phyloP scores from a whole-genome alignment of 2,329 filamentous ascomycete species.

The Sphaerulina populicola region DNA sequence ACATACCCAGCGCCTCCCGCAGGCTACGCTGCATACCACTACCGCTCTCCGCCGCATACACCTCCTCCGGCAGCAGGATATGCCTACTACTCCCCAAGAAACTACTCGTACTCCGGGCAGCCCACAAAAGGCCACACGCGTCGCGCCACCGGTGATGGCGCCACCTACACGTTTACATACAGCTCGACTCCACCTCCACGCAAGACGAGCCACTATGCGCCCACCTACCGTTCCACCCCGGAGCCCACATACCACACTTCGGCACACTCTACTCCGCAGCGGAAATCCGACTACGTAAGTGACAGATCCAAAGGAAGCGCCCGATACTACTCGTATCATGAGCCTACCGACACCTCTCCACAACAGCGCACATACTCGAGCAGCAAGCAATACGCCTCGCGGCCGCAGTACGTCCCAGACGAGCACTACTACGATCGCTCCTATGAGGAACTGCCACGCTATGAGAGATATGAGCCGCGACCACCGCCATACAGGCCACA shows the following conservation, averaged over 20 bases:
- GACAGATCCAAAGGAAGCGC: slow-evolving; percentile 36
- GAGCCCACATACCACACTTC: slow-evolving; percentile 35
- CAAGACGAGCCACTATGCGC: slow-evolving; percentile 16
- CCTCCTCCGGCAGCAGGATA: slow-evolving; percentile 40
- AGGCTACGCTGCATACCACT: slow-evolving; percentile 44
- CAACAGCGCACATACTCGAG: slow-evolving; percentile 29
- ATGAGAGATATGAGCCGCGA: slow-evolving; percentile 37
- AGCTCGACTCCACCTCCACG: slow-evolving; percentile 23
- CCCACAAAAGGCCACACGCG: slow-evolving; percentile 46
- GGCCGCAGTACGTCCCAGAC: slow-evolving; percentile 41
- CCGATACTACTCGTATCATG: slow-evolving; percentile 45
- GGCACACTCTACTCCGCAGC: slow-evolving; percentile 44
- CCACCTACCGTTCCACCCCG: slow-evolving; percentile 18
- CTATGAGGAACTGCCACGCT: slow-evolving; percentile 36
- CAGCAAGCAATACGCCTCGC: slow-evolving; percentile 45
- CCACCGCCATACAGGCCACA: slow-evolving; percentile 46
- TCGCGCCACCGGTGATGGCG: slow-evolving; percentile 48
- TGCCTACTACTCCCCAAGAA: slow-evolving; percentile 48
- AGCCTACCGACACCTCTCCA: slow-evolving; percentile 41
- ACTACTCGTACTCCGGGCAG: slow-evolving; percentile 43
- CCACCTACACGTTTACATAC: slow-evolving; percentile 40
- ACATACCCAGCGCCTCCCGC: slow-evolving; percentile 38
- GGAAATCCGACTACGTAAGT: slow-evolving; percentile 59
- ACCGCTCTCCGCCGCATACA: slow-evolving; percentile 41
- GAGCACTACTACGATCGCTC: slow-evolving; percentile 49